Percentiles rank a stretch among this genome's conserved stretches.
These are phyloP conservation scores for Hymenoscyphus scutula DNA, from an alignment of 2,329 filamentous ascomycete genomes.

Conservation along the genomic window DNA sequence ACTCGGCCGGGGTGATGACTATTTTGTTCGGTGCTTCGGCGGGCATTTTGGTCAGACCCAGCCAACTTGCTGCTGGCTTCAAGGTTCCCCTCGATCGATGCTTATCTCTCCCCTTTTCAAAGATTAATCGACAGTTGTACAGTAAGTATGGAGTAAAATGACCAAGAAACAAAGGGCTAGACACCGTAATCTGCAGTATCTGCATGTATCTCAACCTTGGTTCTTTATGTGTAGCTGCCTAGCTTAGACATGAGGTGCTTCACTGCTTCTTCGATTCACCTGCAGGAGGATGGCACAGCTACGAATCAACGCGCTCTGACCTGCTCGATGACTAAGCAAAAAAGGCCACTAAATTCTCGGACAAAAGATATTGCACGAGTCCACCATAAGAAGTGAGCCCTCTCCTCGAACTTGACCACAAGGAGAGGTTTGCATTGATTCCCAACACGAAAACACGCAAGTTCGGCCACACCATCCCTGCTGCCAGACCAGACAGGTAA, in stretches of 20 bases:
- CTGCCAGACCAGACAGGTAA: neutral
- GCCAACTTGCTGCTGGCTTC: too few species aligned
- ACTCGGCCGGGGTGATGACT: neutral
- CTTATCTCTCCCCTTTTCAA: too few species aligned
- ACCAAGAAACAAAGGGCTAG: too few species aligned
- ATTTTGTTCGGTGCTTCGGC: too few species aligned
- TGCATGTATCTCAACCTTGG: neutral
- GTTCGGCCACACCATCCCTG: constrained; percentile 4
- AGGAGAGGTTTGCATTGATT: constrained; percentile 5
- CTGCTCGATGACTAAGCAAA: neutral
- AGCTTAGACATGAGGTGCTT: neutral
- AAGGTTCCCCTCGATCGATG: too few species aligned
- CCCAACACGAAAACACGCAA: constrained; percentile 4
- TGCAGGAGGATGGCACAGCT: neutral
- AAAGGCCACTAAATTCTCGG: neutral
- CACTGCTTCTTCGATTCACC: neutral
- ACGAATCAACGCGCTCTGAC: neutral
- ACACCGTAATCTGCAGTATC: too few species aligned
- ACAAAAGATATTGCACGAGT: neutral
- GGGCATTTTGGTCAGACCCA: too few species aligned
- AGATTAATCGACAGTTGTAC: too few species aligned
- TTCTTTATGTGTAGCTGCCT: neutral
- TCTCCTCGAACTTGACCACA: constrained; percentile 6
- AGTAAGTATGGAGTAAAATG: too few species aligned
- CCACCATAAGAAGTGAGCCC: constrained; percentile 4